Evolutionary conservation across 2,329 filamentous ascomycete genomes (phyloP), one percentile per base, ranked within the genome.

Genomic region (Aspergillus sp.): DNA sequence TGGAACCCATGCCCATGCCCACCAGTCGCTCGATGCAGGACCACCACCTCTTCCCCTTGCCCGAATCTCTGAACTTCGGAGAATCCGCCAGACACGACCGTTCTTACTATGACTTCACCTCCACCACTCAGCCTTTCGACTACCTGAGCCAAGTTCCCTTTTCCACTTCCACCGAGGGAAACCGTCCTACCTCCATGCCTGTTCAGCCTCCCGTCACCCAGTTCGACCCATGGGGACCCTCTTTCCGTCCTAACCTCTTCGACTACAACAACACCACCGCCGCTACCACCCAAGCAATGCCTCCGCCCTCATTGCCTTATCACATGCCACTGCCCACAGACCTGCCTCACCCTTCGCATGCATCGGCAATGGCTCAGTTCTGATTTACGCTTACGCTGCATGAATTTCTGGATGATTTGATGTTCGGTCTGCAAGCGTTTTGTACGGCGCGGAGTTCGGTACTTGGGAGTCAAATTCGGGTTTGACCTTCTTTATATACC

Each of bases 161-260:
- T 46, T 45, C 54, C 26, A 45, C 52, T 27, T 47, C 63, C 1
- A 55, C 54, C 7, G 38, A 60, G 1, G 53, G 58, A 7, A 55
- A 57, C 10, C 60, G 58, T 30, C 38, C 46, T 29, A 46, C 49
- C 19, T 33, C 54, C 7, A 49, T 58, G 26, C 45, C 52, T n/a
- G 57, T 59, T 51, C 53, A 55, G 26, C 50, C 54, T 3, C 44
- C 54, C 3, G 19, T 52, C 8, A 50, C 49, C 28, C 53, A 61
- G 7, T 65, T 59, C 41, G 54, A 64, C 7, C 30, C 54, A 7
- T 69, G 65, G 65, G 50, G 56, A 5, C 57, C 63, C 0, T 49
- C 58, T 4, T 67, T 65, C 51, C 59, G 65, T n/a, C 60, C 59
- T 26, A 58, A 59, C 29, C 51, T 66, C 36, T 69, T 64, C 55